Evolutionary conservation across 2,329 filamentous ascomycete genomes (phyloP).

Genomic region (Aureobasidium mangrovei): DNA sequence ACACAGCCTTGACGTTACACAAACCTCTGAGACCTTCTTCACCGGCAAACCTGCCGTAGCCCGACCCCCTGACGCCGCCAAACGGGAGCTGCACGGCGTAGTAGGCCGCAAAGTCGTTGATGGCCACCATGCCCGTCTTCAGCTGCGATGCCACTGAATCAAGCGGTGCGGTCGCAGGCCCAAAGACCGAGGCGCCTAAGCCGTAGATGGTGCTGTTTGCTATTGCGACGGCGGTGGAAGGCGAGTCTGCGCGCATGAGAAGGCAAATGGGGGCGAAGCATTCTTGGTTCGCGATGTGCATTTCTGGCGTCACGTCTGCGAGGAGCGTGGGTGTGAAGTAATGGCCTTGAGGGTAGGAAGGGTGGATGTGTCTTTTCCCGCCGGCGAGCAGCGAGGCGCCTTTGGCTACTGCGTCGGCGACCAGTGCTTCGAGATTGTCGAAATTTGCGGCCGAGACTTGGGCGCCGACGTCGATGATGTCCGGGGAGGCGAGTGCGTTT

Average conservation of each 20-base stretch:
- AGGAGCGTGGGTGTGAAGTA: conserved; percentile 91
- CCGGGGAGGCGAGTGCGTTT: conserved; percentile 50
- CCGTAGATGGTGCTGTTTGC: conserved; percentile 81
- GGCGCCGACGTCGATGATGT: conserved; percentile 68
- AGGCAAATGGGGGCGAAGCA: conserved; percentile 89
- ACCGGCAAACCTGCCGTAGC: conserved; percentile 85
- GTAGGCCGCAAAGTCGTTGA: conserved; percentile 91
- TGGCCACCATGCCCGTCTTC: conserved; percentile 78
- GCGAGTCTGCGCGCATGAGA: conserved; percentile 63
- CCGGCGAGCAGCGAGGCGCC: conserved; percentile 78
- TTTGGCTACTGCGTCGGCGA: conserved; percentile 64
- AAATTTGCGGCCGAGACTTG: conserved; percentile 78
- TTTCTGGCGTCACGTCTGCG: conserved; percentile 74
- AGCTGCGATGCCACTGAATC: conserved; percentile 57
- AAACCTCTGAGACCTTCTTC: conserved; percentile 76
- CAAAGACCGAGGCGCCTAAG: conserved; percentile 84
- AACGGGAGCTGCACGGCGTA: conserved; percentile 95
- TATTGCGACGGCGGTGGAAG: conserved; percentile 60
- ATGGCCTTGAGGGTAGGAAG: conserved; percentile 66
- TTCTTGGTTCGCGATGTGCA: conserved; percentile 83
- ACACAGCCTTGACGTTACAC: conserved; percentile 83
- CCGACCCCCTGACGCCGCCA: conserved; percentile 80
- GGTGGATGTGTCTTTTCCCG: conserved; percentile 63
- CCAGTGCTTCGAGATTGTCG: conserved; percentile 62
- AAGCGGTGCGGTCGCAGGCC: conserved; percentile 48